Evolutionary conservation across 2,329 filamentous ascomycete genomes (phyloP), one percentile per base, ranked within the genome.

Genomic region (Alternaria sp.): DNA sequence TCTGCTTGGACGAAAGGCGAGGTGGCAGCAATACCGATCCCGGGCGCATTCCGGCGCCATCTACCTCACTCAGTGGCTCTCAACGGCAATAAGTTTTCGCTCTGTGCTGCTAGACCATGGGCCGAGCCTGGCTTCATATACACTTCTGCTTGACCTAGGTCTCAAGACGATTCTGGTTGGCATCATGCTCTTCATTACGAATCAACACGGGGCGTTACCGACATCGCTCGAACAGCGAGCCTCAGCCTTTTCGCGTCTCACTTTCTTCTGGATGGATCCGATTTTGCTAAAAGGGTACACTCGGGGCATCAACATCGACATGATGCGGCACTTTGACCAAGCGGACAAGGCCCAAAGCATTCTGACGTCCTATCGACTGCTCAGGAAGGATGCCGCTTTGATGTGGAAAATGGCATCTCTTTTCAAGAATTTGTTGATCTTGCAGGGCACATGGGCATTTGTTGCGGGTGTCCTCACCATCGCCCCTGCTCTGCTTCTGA

Each of bases 231-330:
- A 46, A 46, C 24, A 46, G 13, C 42, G 28, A 33, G 42, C 42
- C 33, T 46, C 42, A 46, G 5, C 24, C 13, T 46, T 46, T 33
- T 46, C 42, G 4, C 42, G 42, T 6, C 42, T 46, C 11, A 46
- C 42, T 6, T 46, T 46, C 28, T 46, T 46, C n/a, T 46, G 42
- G 42, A 46, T 46, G 42, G 42, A 46, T 23, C 4, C 42, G 14
- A 46, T 46, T n/a, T 46, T 46, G n/a, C 28, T 46, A 6, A 46
- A 33, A 33, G 42, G 42, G 28, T 46, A 46, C 28, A 46, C 42
- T 33, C 2, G 33, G n/a, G 42, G 42, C 14, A 46, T 46, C 14
- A 46, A 14, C 42, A 46, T 46, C 28, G 42, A 46, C 42, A 46
- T 46, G 42, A 17, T 46, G 42, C 42, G 42, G 14, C n/a, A 46